A percentile compares a stretch with the other conserved stretches of the same genome.
These are phyloP conservation scores for Hymenoscyphus fructigenus DNA, from an alignment of 2,329 filamentous ascomycete genomes.

Conservation along the genomic window DNA sequence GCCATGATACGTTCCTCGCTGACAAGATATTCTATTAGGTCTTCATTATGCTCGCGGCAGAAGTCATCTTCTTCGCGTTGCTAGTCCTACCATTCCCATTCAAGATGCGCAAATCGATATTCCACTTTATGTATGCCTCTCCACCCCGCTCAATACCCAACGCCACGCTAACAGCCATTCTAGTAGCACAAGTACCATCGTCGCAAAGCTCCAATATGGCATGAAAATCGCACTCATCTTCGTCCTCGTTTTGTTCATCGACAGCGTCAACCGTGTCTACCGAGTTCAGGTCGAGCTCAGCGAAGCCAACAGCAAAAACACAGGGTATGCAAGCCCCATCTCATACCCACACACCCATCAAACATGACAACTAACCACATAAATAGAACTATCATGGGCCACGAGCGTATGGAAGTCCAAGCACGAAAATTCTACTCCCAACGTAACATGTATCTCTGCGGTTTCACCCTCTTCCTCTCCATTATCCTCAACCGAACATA, in stretches of 20 bases:
- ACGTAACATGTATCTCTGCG: constrained; percentile 99
- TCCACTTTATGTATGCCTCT: constrained; percentile 76
- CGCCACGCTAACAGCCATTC: constrained; percentile 22
- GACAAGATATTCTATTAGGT: constrained; percentile 53
- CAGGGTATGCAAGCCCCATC: constrained; percentile 26
- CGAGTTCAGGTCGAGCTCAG: constrained; percentile 89
- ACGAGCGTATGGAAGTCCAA: constrained; percentile 96
- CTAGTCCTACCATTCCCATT: constrained; percentile 88
- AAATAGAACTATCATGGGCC: constrained; percentile 69
- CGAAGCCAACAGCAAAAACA: constrained; percentile 62
- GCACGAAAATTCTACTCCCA: constrained; percentile 99
- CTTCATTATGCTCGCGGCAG: constrained; percentile 76
- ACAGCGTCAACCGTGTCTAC: constrained; percentile 94
- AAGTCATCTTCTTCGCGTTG: constrained; percentile 80
- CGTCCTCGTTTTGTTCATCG: constrained; percentile 95
- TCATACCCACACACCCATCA: neutral
- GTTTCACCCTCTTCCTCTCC: constrained; percentile 98
- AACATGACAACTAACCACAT: constrained; percentile 26
- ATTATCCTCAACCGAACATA: constrained; percentile 99
- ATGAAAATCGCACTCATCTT: constrained; percentile 99
- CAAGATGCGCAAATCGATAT: constrained; percentile 45
- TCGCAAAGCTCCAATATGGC: constrained; percentile 95
- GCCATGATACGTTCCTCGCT: constrained; percentile 8
- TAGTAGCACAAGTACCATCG: constrained; percentile 44
- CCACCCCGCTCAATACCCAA: constrained; percentile 46